Evolutionary conservation across 73 alveolate genomes (phyloP).

Genomic region (Paramecium tetraurelia): DNA sequence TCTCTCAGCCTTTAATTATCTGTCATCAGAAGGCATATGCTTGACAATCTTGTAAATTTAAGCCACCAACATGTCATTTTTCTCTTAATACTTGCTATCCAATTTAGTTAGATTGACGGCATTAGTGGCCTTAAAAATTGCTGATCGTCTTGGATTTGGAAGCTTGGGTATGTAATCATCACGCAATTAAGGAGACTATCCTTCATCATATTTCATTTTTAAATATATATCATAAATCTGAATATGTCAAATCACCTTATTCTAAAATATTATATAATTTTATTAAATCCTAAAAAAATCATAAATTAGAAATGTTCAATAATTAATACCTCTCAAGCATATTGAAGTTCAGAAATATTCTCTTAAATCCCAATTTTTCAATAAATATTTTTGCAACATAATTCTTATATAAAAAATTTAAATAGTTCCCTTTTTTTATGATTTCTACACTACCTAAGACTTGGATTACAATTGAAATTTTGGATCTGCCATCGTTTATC

Average conservation of each 20-base stretch:
- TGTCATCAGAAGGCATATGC: not conserved
- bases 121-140: not conserved
- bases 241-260: not conserved
- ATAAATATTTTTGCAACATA: no score
- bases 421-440: no score
- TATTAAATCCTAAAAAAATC: not conserved
- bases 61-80: conserved; percentile 10
- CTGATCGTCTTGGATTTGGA: not conserved
- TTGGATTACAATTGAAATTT: no score
- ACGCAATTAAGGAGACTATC: not conserved
- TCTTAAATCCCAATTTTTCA: no score
- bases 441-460: no score
- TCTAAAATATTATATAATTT: not conserved
- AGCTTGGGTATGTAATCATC: not conserved
- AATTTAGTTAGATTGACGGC: not conserved
- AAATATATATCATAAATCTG: not conserved
- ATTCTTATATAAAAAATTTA: no score
- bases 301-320: not conserved
- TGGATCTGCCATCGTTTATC: no score
- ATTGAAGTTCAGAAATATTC: no score
- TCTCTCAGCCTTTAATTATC: conserved; percentile 35
- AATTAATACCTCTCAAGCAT: no score
- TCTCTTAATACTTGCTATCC: not conserved
- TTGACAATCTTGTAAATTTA: not conserved
- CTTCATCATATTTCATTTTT: not conserved